Base-by-base conservation (phyloP, 1,139 yeast genomes). In the Yamadazyma sp. region DNA sequence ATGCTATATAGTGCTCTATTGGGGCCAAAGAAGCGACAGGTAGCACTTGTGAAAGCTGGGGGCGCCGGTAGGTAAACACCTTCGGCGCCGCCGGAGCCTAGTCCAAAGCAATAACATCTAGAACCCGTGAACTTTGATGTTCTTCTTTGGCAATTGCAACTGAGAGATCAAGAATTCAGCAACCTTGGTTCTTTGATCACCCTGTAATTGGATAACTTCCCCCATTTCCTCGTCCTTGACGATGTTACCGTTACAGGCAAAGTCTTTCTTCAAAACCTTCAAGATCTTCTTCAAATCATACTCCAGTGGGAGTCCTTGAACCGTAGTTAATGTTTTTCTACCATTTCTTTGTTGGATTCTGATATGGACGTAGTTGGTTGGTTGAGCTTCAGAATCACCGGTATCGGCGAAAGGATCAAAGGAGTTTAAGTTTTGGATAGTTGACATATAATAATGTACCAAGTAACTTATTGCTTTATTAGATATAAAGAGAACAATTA, bases 321-420 rank as follows among this genome's bases (percentile, higher is more conserved):
- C 98, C 31, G 98, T 92, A 53, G 98, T 92, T 67, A 92, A 81
- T 52, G 98, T 92, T 75, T 92, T 92, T 75, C 98, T 91, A 67
- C 98, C 98, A 77, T 92, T 92, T 80, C 98, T 94, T 76, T 92
- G 98, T 74, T 92, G 98, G 66, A 94, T 91, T 80, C 98, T 95
- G 66, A 92, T 89, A 72, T 91, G 98, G 67, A 92, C 87, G 74
- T 89, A 88, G 75, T 87, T 89, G 48, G 95, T 83, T 61, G 95
- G 86, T 74, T 91, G 94, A 58, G 95, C 87, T 69, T 91, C 97
- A 74, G 94, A 95, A 81, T 92, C 98, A 78, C 97, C 98, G 72
- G 97, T 91, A 72, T 92, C 98, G 83, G 98, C 97, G 83, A 92
- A 92, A 55, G 98, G 98, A 75, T 92, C 96, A 79, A 91, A 91